Conservation (phyloP, 306 rosid species). For the Oemleria cerasiformis region DNA sequence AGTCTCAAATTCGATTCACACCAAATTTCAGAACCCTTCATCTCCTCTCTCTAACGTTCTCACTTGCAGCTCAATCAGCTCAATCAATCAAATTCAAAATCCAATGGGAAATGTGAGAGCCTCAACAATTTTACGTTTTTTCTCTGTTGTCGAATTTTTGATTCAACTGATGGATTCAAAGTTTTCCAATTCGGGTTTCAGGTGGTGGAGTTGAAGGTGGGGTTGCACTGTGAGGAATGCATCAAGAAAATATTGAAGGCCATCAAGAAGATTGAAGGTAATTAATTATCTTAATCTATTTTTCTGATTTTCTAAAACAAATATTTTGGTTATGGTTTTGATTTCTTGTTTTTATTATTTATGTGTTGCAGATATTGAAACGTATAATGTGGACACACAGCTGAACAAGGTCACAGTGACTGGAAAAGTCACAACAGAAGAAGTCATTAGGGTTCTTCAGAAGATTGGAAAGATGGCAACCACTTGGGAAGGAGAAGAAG, state of each 20-base stretch:
- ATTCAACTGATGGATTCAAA: not conserved
- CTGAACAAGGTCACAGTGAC: slow-evolving; percentile 72
- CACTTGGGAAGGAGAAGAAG: slow-evolving; percentile 48
- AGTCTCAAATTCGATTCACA: not conserved
- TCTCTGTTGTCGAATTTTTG: not conserved
- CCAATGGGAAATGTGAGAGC: slow-evolving; percentile 52
- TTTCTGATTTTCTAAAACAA: not conserved
- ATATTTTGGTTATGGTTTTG: not conserved
- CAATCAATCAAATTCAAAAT: not conserved
- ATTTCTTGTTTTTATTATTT: not conserved
- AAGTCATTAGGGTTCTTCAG: slow-evolving; percentile 62
- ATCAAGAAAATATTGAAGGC: slow-evolving; percentile 84
- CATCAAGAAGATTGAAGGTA: slow-evolving; percentile 84
- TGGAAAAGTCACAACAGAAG: slow-evolving; percentile 61
- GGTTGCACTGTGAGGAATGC: slow-evolving; percentile 79
- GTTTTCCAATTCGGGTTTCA: not conserved
- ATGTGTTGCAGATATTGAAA: slow-evolving; percentile 60
- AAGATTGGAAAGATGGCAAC: slow-evolving; percentile 62
- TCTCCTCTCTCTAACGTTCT: not conserved
- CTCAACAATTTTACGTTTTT: too few relatives aligned
- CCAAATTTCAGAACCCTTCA: not conserved
- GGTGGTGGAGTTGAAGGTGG: slow-evolving; percentile 90
- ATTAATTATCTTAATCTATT: too few relatives aligned
- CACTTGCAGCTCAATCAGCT: not conserved
- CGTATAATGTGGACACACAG: slow-evolving; percentile 64